Conservation (phyloP, 495 filamentous ascomycete genomes). For the Aspergillus steynii region DNA sequence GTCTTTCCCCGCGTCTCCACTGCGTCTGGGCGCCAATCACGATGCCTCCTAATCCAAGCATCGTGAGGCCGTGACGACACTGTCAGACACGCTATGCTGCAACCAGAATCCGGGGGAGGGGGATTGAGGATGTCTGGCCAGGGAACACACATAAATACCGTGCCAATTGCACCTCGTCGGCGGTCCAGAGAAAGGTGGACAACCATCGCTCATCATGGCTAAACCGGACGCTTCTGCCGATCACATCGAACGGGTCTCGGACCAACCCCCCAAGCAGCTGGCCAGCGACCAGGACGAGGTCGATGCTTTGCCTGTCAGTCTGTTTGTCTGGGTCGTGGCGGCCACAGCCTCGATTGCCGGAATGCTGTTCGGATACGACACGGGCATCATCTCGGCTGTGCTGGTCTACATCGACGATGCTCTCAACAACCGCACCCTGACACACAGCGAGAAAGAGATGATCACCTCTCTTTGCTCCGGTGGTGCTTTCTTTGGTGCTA, state of each 20-base stretch:
- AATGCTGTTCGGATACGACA: conserved; percentile 48
- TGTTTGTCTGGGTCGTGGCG: conserved; percentile 38
- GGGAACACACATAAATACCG: background rate
- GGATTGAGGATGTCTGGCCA: background rate
- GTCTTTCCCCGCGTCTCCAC: conserved; percentile 1
- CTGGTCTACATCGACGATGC: conserved; percentile 40
- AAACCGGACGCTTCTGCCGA: background rate
- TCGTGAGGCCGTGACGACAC: background rate
- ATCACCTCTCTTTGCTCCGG: conserved; percentile 49
- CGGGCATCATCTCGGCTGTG: conserved; percentile 49
- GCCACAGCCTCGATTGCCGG: conserved; percentile 39
- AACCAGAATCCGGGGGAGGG: too few relatives aligned
- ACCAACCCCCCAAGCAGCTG: background rate
- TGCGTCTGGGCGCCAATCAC: background rate
- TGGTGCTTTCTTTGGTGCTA: conserved; percentile 53
- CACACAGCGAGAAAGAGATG: conserved; percentile 43
- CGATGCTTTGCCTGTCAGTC: conserved; percentile 16
- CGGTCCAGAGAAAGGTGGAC: background rate
- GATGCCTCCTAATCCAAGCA: too few relatives aligned
- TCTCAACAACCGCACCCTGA: conserved; percentile 28
- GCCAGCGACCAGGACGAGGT: conserved; percentile 3
- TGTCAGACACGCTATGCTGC: background rate
- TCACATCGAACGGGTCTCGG: conserved; percentile 9
- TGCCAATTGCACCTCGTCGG: background rate
- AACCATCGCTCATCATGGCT: background rate